These are phyloP conservation scores for Nakazawaea wickerhamii DNA, from an alignment of 805 yeast species.

Conservation along the genomic window DNA sequence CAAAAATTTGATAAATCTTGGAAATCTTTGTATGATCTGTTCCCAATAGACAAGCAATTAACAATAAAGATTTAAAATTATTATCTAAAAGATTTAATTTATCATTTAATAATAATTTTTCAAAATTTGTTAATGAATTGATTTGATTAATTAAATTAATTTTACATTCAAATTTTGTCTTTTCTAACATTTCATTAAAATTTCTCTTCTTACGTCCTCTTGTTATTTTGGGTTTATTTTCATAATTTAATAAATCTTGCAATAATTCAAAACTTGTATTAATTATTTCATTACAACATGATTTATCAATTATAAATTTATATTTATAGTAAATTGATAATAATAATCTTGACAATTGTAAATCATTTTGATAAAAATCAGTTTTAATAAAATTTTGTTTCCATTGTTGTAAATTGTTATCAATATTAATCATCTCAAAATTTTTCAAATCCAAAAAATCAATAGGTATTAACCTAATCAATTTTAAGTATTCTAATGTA, in stretches of 20 bases:
- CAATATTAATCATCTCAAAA: constrained; percentile 17
- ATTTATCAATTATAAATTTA: constrained; percentile 7
- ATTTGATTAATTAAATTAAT: not conserved
- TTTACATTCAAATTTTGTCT: not conserved
- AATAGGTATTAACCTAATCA: constrained; percentile 27
- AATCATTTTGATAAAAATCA: not conserved
- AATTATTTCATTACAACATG: not conserved
- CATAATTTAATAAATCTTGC: constrained; percentile 5
- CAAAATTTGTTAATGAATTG: not conserved
- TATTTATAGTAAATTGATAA: constrained; percentile 3
- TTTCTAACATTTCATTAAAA: constrained; percentile 4
- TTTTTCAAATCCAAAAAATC: constrained; percentile 21
- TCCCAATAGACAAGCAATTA: constrained; percentile 3
- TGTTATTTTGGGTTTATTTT: constrained; percentile 8
- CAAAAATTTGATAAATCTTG: not conserved
- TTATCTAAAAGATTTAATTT: constrained; percentile 1
- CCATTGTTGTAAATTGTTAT: constrained; percentile 25
- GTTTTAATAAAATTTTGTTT: constrained; percentile 14
- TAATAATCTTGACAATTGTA: not conserved
- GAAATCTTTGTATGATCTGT: not conserved
- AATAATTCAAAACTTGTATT: constrained; percentile 1
- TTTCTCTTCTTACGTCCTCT: constrained; percentile 12
- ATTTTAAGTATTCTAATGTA: constrained; percentile 26
- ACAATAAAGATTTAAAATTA: constrained; percentile 1
- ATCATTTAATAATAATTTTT: constrained; percentile 5